Percentiles rank a stretch among this genome's conserved stretches.
phyloP scores from a whole-genome alignment of 495 filamentous ascomycete species.

The Tuber calosporum region DNA sequence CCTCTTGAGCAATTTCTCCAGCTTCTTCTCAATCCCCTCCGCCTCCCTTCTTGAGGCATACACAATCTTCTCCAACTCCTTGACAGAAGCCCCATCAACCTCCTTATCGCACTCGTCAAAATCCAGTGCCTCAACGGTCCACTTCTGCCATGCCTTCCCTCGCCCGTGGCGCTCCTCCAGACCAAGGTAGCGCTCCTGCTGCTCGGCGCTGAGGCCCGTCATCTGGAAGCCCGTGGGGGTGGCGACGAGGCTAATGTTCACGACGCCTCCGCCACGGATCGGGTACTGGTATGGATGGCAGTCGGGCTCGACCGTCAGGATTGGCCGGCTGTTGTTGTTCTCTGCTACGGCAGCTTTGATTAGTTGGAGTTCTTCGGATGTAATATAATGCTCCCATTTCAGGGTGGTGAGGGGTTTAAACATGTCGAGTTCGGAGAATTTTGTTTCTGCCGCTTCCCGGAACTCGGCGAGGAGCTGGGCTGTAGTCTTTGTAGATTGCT shows the following conservation, averaged over 20 bases:
- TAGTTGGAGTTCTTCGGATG: constrained; percentile 45
- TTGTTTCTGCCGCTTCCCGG: constrained; percentile 48
- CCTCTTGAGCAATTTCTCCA: constrained; percentile 55
- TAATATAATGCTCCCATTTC: constrained; percentile 50
- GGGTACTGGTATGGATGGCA: neutral
- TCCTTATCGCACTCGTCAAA: constrained; percentile 19
- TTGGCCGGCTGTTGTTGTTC: constrained; percentile 6
- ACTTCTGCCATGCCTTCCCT: constrained; percentile 27
- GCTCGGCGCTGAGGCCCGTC: constrained; percentile 63
- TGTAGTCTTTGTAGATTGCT: constrained; percentile 41
- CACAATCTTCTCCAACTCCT: constrained; percentile 57
- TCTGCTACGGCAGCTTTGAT: constrained; percentile 13
- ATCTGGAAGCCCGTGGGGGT: constrained; percentile 74
- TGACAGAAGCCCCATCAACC: constrained; percentile 46
- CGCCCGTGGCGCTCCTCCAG: constrained; percentile 54
- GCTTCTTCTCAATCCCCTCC: constrained; percentile 61
- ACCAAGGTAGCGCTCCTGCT: constrained; percentile 68
- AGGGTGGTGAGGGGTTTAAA: constrained; percentile 52
- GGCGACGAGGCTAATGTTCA: constrained; percentile 53
- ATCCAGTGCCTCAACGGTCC: constrained; percentile 21
- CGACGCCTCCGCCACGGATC: constrained; percentile 28
- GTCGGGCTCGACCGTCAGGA: constrained; percentile 1
- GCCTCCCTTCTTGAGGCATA: constrained; percentile 56
- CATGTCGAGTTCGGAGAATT: constrained; percentile 50
- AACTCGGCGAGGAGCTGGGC: constrained; percentile 50